Base-by-base conservation (phyloP, 768 basidiomycete species). In the Tephrocybe sp. region DNA sequence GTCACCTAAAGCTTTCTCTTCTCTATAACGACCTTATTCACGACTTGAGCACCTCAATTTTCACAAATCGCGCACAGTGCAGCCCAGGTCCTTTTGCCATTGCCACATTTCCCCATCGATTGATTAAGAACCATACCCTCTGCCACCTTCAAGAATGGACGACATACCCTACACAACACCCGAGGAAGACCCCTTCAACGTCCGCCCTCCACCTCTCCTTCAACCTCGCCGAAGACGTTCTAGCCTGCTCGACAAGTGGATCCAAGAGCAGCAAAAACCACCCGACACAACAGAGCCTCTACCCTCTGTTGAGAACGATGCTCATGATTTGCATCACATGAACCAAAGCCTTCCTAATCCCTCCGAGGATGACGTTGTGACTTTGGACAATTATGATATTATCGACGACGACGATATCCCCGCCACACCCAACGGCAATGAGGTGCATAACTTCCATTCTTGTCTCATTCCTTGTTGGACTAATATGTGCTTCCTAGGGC, bases 171-270 rank as follows among this genome's bases (percentile, higher is more conserved):
- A 81, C 59, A 78, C 76, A 47, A 67, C 71, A 48, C 70, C 76
- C 19, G 77, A 79, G 44, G 77, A 79, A 58, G 78, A 80, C 58
- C 77, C 77, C 17, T 79, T 77, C 63, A 72, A 68, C 57, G 68
- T 71, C 36, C 66, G 62, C 32, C 72, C 74, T 23, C 58, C n/a
- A n/a, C n/a, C 68, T 35, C 53, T 66, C 38, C 62, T 56, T 30
- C 62, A 67, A 49, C 68, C 69, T 19, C 68, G 70, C 39, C 72
- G 68, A 35, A 62, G 69, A 54, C 74, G 72, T 38, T 77, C 78
- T n/a, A 79, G 76, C 59, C 65, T 79, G 65, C 70, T 81, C 48
- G 68, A 77, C 64, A 75, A 75, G 58, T 82, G 78, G 78, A 79
- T 81, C 42, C 64, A 71, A 46, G 77, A 79, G 45, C 78, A 80